A percentile compares a stretch with the other conserved stretches of the same genome.
These are phyloP conservation scores for Aurantiochytrium sp. DNA, from an alignment of 108 stramenopile genomes.

Conservation along the genomic window DNA sequence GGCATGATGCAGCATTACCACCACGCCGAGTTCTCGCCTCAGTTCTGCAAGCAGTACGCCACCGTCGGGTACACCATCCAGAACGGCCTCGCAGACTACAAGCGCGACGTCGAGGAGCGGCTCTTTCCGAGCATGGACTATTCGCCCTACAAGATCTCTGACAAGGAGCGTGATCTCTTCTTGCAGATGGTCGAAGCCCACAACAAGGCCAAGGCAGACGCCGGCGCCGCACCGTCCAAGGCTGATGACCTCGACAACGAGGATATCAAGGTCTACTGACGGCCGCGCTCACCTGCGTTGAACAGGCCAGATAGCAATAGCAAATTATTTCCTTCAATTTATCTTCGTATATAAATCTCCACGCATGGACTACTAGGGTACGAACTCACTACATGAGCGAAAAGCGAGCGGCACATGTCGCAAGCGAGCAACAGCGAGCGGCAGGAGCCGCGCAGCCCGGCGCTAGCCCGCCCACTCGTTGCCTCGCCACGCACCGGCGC, in stretches of 20 bases:
- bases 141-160: slow-evolving; percentile 75
- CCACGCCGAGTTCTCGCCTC: slow-evolving; percentile 90
- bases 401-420: too few species aligned
- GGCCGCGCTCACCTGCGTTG: background rate
- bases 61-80: slow-evolving; percentile 80
- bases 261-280: slow-evolving; percentile 38
- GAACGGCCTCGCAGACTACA: slow-evolving; percentile 77
- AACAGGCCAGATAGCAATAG: too few species aligned
- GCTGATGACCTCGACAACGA: slow-evolving; percentile 48
- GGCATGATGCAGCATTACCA: slow-evolving; percentile 94
- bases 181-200: slow-evolving; percentile 38
- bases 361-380: too few species aligned
- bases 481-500: too few species aligned
- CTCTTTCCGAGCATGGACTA: slow-evolving; percentile 79
- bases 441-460: too few species aligned
- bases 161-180: slow-evolving; percentile 39
- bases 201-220: background rate
- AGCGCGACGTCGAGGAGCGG: slow-evolving; percentile 82
- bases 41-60: slow-evolving; percentile 93
- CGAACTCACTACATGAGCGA: too few species aligned
- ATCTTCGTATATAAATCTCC: too few species aligned
- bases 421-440: too few species aligned
- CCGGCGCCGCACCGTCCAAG: background rate
- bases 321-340: too few species aligned
- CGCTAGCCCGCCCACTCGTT: too few species aligned